Conservation (phyloP, 768 basidiomycete genomes). For the Tephrocybe rancida region DNA sequence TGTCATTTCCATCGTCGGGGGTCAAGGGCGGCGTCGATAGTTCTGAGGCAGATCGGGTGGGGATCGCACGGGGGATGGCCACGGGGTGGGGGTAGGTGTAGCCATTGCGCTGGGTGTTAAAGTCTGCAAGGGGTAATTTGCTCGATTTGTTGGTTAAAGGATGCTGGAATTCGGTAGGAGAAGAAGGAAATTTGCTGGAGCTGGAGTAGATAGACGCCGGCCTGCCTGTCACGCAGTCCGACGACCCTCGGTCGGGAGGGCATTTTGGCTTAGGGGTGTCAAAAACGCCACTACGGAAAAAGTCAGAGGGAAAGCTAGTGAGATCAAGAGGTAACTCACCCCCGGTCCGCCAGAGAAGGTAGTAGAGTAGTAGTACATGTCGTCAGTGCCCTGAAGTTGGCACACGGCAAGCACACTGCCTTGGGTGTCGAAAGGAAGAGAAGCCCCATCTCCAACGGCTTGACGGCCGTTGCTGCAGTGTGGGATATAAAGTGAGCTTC, state of each 20-base stretch:
- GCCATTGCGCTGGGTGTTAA: conserved; percentile 19
- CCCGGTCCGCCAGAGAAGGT: conserved; percentile 93
- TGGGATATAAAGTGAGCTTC: conserved; percentile 16
- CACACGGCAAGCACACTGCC: conserved; percentile 85
- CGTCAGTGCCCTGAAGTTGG: conserved; percentile 77
- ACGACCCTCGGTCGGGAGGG: conserved; percentile 96
- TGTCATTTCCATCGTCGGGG: conserved; percentile 61
- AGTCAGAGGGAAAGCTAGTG: neutral
- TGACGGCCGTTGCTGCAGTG: conserved; percentile 90
- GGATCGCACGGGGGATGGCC: conserved; percentile 44
- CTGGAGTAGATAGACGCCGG: conserved; percentile 65
- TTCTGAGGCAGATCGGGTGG: conserved; percentile 41
- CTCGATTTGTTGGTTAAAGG: conserved; percentile 11
- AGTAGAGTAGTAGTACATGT: conserved; percentile 91
- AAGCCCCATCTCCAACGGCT: conserved; percentile 97
- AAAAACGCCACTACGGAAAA: conserved; percentile 85
- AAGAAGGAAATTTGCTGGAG: conserved; percentile 44
- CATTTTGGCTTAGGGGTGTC: conserved; percentile 89
- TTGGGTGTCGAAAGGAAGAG: conserved; percentile 71
- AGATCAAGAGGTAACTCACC: conserved; percentile 44
- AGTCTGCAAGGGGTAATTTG: conserved; percentile 21
- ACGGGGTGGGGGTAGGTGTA: conserved; percentile 25
- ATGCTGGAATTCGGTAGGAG: conserved; percentile 30
- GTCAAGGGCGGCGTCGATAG: conserved; percentile 78
- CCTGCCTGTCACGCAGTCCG: conserved; percentile 93